phyloP scores from a whole-genome alignment of 2,329 filamentous ascomycete genomes.

The Fusarium chlamydosporum region DNA sequence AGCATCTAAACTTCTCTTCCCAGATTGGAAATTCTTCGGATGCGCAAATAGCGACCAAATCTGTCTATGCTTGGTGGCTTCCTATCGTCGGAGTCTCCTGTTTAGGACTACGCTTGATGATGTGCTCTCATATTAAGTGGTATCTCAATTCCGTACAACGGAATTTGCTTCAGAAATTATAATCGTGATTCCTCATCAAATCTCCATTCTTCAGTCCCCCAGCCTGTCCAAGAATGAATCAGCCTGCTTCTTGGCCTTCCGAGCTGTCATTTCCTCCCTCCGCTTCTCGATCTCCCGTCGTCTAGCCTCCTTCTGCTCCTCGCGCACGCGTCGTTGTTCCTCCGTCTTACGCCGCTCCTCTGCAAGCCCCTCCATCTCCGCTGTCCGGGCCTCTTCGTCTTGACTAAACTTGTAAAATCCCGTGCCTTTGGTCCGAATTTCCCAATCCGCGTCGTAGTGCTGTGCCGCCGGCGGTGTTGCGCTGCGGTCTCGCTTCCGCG shows the following conservation, averaged over 20 bases:
- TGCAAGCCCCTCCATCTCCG: slow-evolving; percentile 82
- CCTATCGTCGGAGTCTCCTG: slow-evolving; percentile 8
- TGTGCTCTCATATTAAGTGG: slow-evolving; percentile 19
- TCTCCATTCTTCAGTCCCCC: slow-evolving; percentile 30
- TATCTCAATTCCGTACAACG: slow-evolving; percentile 36
- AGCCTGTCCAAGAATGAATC: slow-evolving; percentile 79
- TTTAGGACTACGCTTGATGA: slow-evolving; percentile 14
- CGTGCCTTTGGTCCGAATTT: slow-evolving; percentile 88
- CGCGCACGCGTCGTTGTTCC: slow-evolving; percentile 67
- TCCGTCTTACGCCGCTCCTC: slow-evolving; percentile 78
- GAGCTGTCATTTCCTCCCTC: slow-evolving; percentile 72
- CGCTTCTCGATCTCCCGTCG: slow-evolving; percentile 74
- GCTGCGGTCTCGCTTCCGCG: slow-evolving; percentile 81
- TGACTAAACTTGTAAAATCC: slow-evolving; percentile 92
- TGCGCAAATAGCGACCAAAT: slow-evolving; percentile 18
- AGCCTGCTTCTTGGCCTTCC: slow-evolving; percentile 75
- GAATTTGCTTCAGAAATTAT: slow-evolving; percentile 10
- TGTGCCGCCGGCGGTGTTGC: slow-evolving; percentile 82
- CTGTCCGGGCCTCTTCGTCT: slow-evolving; percentile 74
- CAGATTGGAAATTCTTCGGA: slow-evolving; percentile 23
- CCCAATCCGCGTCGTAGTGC: slow-evolving; percentile 88
- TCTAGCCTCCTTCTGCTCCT: slow-evolving; percentile 70
- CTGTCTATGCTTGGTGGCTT: slow-evolving; percentile 26
- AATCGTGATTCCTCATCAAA: slow-evolving; percentile 23
- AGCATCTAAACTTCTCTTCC: slow-evolving; percentile 18